These are phyloP conservation scores for Botrytis medusae DNA, from an alignment of 2,329 filamentous ascomycete genomes.

Conservation along the genomic window DNA sequence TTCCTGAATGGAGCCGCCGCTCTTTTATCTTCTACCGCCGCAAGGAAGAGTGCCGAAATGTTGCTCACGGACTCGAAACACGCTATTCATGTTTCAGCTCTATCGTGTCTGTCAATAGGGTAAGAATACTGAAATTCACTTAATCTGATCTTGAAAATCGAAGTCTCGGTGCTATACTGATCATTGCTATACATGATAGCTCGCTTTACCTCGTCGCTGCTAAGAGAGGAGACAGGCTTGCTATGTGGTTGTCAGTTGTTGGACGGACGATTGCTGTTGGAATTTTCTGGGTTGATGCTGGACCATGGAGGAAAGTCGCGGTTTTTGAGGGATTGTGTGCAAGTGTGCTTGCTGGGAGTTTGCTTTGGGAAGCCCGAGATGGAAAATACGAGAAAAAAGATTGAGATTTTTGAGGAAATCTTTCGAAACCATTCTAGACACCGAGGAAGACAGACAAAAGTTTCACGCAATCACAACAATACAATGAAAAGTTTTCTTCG, in stretches of 20 bases:
- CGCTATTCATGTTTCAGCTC: conserved; percentile 11
- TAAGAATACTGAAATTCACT: neutral
- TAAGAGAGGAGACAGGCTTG: neutral
- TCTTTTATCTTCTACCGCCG: neutral
- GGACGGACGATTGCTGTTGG: conserved; percentile 8
- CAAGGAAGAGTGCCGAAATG: conserved; percentile 8
- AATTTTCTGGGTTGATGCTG: conserved; percentile 1
- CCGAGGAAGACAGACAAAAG: neutral
- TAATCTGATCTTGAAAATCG: neutral
- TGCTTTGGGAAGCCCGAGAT: conserved; percentile 2
- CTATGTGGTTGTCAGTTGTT: conserved; percentile 14
- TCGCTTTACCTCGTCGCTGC: conserved; percentile 16
- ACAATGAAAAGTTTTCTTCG: too few relatives aligned
- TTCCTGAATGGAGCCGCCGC: conserved; percentile 7
- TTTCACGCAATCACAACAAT: too few relatives aligned
- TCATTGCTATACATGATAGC: neutral
- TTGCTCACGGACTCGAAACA: conserved; percentile 11
- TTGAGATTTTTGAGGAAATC: neutral
- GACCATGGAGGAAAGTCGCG: conserved; percentile 12
- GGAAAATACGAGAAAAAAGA: neutral
- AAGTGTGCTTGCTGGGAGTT: conserved; percentile 7
- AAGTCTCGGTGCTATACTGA: neutral
- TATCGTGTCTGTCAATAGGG: conserved; percentile 13
- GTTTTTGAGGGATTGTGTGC: conserved; percentile 4
- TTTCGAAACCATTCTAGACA: too few relatives aligned